Evolutionary conservation across 2,329 filamentous ascomycete species (phyloP), one percentile per base, ranked within the genome.

Genomic region (Emmonsiellopsis sp.): DNA sequence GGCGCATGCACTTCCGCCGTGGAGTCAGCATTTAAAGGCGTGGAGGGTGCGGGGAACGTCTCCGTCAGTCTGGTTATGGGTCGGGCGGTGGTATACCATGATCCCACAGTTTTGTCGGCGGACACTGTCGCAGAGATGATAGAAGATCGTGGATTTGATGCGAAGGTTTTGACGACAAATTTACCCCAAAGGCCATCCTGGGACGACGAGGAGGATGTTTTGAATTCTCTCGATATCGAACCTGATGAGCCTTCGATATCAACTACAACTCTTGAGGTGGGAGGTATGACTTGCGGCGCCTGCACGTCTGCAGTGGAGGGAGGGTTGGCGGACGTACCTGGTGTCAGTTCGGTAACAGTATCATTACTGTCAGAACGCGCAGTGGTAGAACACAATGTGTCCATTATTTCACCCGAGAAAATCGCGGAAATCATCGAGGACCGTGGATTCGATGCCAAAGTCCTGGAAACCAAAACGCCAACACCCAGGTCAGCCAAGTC

Each of bases 1-100:
- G 91, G 92, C 66, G 86, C 92, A 62, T 98, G 93, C 69, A 96
- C 92, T 31, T 94, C 91, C 44, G 86, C 93, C n/a, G 86, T 98
- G 62, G 92, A 97, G 77, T 82, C 86, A 55, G 93, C 87, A 60
- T 95, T 98, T 73, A 86, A 89, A 64, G 82, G 81, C 60, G 80
- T 95, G 5, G 78, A 86, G 40, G 92, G 93, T 52, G 84, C 93
- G 8, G 87, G 86, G 58, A 89, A 80, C 62, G 89, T 97, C 55
- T 94, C 90, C 8, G 87, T 98, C 63, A 95, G 89, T 67, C 76
- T 98, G 62, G 87, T 96, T 53, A 95, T 96, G 83, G 91, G 95
- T 70, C 84, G 92, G 56, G 93, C 92, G n/a, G 91, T 97, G 42
- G 78, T 97, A 37, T 86, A 91, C 71, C 93, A 98, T 72, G 86